Evolutionary conservation across 371 early-diverging fungal genomes (phyloP).

Genomic region (Funneliformis caledonium): DNA sequence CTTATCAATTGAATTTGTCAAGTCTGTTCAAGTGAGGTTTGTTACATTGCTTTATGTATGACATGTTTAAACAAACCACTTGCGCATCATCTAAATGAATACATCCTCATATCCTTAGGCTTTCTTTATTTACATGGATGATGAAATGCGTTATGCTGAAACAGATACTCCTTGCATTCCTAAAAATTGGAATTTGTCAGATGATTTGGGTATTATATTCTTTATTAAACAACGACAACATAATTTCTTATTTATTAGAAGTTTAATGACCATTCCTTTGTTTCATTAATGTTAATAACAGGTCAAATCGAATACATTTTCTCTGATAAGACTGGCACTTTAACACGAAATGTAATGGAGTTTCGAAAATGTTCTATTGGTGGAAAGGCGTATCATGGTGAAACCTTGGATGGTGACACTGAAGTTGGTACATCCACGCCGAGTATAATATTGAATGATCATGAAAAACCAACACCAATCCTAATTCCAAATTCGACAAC

Average conservation of each 20-base stretch:
- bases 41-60: constrained; percentile 54
- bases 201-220: not conserved
- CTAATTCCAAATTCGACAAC: not conserved
- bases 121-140: constrained; percentile 19
- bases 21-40: constrained; percentile 62
- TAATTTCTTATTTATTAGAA: constrained; percentile 9
- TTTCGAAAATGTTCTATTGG: constrained; percentile 57
- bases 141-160: constrained; percentile 33
- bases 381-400: constrained; percentile 59
- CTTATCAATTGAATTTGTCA: constrained; percentile 91
- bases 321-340: constrained; percentile 76
- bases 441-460: not conserved
- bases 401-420: not conserved
- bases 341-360: constrained; percentile 69
- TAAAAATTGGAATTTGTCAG: constrained; percentile 38
- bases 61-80: constrained; percentile 55
- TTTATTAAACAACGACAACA: not conserved
- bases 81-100: constrained; percentile 53
- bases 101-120: constrained; percentile 35
- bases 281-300: constrained; percentile 47
- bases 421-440: not conserved
- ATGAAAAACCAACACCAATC: not conserved
- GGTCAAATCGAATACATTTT: constrained; percentile 53
- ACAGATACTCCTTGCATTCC: constrained; percentile 37
- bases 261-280: constrained; percentile 56